These are phyloP conservation scores for Desmodesmus armatus DNA, from an alignment of 139 green algal genomes.

Conservation along the genomic window DNA sequence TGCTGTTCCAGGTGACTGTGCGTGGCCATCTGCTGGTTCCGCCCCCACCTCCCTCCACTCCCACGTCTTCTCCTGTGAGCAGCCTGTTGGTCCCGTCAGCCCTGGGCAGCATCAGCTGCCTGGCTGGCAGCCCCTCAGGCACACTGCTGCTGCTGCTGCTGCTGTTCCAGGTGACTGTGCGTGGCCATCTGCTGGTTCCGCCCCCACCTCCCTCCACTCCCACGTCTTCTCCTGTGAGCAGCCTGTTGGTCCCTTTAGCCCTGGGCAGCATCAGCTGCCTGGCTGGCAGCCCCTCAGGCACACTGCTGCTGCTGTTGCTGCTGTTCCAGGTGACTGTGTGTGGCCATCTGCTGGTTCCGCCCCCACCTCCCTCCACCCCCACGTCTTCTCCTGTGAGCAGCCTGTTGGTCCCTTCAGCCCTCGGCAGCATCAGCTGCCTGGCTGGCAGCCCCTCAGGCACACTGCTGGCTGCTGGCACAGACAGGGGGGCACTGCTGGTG, in stretches of 20 bases:
- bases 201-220: not conserved
- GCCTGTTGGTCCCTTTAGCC: slow-evolving; percentile 44
- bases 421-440: slow-evolving; percentile 51
- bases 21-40: no score
- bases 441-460: slow-evolving; percentile 48
- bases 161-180: no score
- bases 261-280: slow-evolving; percentile 52
- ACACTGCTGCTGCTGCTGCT: not conserved
- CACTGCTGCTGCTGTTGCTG: slow-evolving; percentile 49
- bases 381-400: no score
- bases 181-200: not conserved
- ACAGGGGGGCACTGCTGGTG: slow-evolving; percentile 56
- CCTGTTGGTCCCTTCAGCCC: slow-evolving; percentile 45
- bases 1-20: no score
- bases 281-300: slow-evolving; percentile 47
- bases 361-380: not conserved
- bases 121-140: not conserved
- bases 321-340: no score
- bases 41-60: no score
- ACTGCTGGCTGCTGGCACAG: slow-evolving; percentile 60
- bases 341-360: not conserved
- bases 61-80: no score
- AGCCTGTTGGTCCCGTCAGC: no score
- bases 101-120: no score
- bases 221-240: no score